Evolutionary conservation across 2,329 filamentous ascomycete species (phyloP).

Genomic region (Nothophoma quercina): DNA sequence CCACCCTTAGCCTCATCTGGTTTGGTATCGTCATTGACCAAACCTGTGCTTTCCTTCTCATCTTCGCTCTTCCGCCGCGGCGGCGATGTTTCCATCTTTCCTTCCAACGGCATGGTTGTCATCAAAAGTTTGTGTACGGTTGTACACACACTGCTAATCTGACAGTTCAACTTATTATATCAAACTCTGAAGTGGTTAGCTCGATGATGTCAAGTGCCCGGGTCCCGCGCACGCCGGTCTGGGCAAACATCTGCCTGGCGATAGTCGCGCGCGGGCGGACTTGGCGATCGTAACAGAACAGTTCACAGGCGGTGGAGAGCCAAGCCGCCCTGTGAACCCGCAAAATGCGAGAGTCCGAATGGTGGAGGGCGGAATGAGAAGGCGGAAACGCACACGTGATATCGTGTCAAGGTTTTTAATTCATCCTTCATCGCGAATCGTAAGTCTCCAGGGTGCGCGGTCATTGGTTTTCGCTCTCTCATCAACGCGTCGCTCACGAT

Average conservation of each 20-base stretch:
- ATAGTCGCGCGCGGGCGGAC: too few species aligned
- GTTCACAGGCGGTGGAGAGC: not conserved
- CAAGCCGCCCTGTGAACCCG: not conserved
- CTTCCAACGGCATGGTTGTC: constrained; percentile 18
- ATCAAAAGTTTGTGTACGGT: not conserved
- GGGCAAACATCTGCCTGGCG: not conserved
- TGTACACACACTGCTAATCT: not conserved
- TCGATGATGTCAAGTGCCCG: not conserved
- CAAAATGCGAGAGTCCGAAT: not conserved
- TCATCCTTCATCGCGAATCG: not conserved
- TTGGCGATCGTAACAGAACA: too few species aligned
- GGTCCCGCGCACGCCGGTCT: not conserved
- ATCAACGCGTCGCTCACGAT: not conserved
- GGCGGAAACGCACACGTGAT: constrained; percentile 1
- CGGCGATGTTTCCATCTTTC: constrained; percentile 13
- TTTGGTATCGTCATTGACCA: constrained; percentile 10
- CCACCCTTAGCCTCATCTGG: constrained; percentile 26
- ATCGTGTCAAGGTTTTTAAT: not conserved
- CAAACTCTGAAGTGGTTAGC: not conserved
- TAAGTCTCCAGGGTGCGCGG: not conserved
- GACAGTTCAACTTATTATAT: not conserved
- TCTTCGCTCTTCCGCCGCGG: constrained; percentile 12
- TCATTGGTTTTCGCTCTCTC: not conserved
- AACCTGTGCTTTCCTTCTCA: constrained; percentile 3
- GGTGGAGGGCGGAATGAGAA: not conserved